Conservation (phyloP, 2,329 filamentous ascomycete genomes). For the Trichoderma sp. region DNA sequence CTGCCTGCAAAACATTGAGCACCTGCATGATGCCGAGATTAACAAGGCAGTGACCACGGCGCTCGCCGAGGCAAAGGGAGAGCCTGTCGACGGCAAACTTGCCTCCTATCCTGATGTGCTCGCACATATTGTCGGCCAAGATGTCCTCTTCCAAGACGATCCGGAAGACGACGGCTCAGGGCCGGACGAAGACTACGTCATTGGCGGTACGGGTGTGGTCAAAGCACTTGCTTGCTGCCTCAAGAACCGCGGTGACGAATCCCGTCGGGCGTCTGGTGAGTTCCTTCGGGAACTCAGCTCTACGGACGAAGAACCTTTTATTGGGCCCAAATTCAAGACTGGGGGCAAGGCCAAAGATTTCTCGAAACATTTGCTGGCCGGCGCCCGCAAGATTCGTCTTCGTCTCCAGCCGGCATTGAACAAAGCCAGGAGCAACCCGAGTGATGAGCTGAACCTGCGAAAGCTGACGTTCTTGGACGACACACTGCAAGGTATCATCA, state of each 20-base stretch:
- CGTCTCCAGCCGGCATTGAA: conserved; percentile 82
- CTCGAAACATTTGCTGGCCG: conserved; percentile 85
- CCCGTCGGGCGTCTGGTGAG: conserved; percentile 56
- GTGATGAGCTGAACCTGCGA: conserved; percentile 78
- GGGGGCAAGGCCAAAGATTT: conserved; percentile 80
- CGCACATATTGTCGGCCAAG: conserved; percentile 81
- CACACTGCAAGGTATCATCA: conserved; percentile 88
- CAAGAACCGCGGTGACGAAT: conserved; percentile 72
- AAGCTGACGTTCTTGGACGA: conserved; percentile 84
- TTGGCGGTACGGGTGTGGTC: conserved; percentile 91
- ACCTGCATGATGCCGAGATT: conserved; percentile 69
- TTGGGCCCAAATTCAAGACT: conserved; percentile 44
- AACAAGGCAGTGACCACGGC: conserved; percentile 51
- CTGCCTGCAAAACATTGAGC: conserved; percentile 88
- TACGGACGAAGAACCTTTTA: conserved; percentile 35
- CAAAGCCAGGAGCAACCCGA: conserved; percentile 69
- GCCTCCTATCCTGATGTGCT: conserved; percentile 74
- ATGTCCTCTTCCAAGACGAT: conserved; percentile 53
- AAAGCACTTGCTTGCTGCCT: conserved; percentile 92
- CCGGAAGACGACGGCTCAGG: conserved; percentile 68
- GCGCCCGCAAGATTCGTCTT: conserved; percentile 84
- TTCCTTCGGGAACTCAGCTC: conserved; percentile 57
- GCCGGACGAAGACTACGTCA: conserved; percentile 92
- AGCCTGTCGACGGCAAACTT: conserved; percentile 37
- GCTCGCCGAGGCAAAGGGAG: conserved; percentile 45